Conservation (phyloP, 2,329 filamentous ascomycete genomes). For the Fusarium continuum region DNA sequence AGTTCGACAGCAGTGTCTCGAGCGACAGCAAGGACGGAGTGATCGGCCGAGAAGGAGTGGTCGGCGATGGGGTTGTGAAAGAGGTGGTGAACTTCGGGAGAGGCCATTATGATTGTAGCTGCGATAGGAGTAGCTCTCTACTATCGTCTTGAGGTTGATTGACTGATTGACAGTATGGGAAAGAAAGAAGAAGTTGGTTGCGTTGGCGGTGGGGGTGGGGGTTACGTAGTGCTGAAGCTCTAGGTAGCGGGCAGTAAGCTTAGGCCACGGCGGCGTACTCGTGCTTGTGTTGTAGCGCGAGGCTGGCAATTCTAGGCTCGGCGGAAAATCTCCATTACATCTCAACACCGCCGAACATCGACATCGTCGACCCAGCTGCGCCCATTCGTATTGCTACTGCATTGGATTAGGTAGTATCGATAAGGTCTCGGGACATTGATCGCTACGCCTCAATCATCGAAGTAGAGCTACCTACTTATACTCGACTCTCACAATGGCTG, state of each 20-base stretch:
- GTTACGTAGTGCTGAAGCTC: conserved; percentile 42
- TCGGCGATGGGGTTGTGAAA: conserved; percentile 97
- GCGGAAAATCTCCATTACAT: conserved; percentile 44
- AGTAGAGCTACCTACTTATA: not conserved
- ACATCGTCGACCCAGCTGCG: conserved; percentile 17
- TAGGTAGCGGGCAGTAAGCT: conserved; percentile 34
- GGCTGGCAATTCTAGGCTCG: conserved; percentile 34
- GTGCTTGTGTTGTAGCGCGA: conserved; percentile 25
- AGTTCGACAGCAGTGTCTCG: conserved; percentile 91
- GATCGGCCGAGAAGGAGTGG: conserved; percentile 97
- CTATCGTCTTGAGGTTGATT: conserved; percentile 68
- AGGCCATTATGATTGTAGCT: conserved; percentile 69
- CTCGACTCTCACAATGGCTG: conserved; percentile 44
- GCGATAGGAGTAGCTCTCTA: conserved; percentile 83
- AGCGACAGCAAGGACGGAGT: conserved; percentile 86
- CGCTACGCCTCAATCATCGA: not conserved
- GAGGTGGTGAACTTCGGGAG: conserved; percentile 93
- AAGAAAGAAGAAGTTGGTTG: conserved; percentile 24
- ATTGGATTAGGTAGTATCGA: not conserved
- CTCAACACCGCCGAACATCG: conserved; percentile 29
- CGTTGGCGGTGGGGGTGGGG: conserved; percentile 40
- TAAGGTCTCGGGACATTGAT: not conserved
- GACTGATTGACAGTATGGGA: conserved; percentile 27
- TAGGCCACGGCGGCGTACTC: conserved; percentile 38
- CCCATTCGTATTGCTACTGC: conserved; percentile 8